Base-by-base conservation (phyloP, 1,284 basidiomycete species). In the Moesziomyces globuligerus region DNA sequence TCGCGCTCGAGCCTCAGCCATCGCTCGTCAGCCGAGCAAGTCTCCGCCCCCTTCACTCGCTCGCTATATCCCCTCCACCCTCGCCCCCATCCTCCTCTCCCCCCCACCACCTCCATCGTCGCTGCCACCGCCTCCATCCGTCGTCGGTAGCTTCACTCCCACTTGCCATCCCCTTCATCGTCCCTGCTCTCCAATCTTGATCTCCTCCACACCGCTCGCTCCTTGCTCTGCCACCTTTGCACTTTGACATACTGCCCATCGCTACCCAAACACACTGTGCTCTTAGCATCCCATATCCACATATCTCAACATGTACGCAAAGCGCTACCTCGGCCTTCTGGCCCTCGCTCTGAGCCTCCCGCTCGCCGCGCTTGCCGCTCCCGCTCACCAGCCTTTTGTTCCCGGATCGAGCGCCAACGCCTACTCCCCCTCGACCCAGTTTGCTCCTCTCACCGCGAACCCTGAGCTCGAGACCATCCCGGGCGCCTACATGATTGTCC, bases 401-500 rank as follows among this genome's bases (percentile, higher is more conserved):
- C 65, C 70, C 20, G 70, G 70, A 8, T 62, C 60, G n/a, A 59
- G 52, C 39, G 65, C 70, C 34, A 56, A 54, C 38, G 57, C 56
- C 20, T 72, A 72, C 57, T 72, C 60, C 23, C 65, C 70, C 21
- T 65, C 64, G 23, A 68, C 65, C 24, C 37, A 47, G 4, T 72
- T 72, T 55, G 70, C 70, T 49, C 70, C 70, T 23, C 51, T 72
- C 26, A 72, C 58, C 48, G 70, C 57, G 11, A 72, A 72, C 57
- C 70, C 70, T 3, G 65, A 69, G 7, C 70, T 69, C 47, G 71
- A 78, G 62, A 66, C 74, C 48, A 75, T 80, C 55, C 60, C 71
- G 15, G 69, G 74, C 42, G n/a, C 61, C 15, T 82, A 80, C 71
- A 80, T 82, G 73, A 67, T 82, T 47, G 69, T 79, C n/a, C 72